phyloP scores from a whole-genome alignment of 192 early-diverging fungal genomes.

The Dispira simplex region DNA sequence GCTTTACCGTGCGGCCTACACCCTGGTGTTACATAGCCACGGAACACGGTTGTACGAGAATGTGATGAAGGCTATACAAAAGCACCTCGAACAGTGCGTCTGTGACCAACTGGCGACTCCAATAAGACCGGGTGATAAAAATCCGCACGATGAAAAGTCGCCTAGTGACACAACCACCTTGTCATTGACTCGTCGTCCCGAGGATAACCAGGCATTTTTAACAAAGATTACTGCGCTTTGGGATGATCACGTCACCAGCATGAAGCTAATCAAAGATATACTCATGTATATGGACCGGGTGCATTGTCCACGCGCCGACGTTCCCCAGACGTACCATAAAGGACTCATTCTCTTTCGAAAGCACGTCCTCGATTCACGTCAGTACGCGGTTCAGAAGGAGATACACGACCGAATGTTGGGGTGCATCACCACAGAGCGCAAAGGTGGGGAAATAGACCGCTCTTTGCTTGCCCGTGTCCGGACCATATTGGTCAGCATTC shows the following conservation, averaged over 20 bases:
- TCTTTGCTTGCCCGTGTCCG: slow-evolving; percentile 50
- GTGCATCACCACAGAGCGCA: slow-evolving; percentile 64
- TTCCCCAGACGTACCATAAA: slow-evolving; percentile 59
- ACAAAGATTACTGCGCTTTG: too few relatives aligned
- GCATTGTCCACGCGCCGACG: slow-evolving; percentile 40
- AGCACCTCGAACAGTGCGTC: too few relatives aligned
- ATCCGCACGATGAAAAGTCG: too few relatives aligned
- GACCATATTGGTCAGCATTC: slow-evolving; percentile 57
- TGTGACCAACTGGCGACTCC: too few relatives aligned
- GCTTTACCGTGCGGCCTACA: slow-evolving; percentile 81
- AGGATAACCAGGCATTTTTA: too few relatives aligned
- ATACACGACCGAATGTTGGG: slow-evolving; percentile 50
- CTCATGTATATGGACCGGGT: slow-evolving; percentile 24
- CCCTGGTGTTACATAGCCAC: slow-evolving; percentile 67
- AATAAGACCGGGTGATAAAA: too few relatives aligned
- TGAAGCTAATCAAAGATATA: too few relatives aligned
- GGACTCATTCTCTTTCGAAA: slow-evolving; percentile 78
- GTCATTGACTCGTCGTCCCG: too few relatives aligned
- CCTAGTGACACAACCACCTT: too few relatives aligned
- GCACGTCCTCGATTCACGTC: slow-evolving; percentile 40
- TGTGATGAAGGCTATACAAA: too few relatives aligned
- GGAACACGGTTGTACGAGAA: slow-evolving; percentile 67
- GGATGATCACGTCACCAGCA: too few relatives aligned
- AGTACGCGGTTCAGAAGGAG: slow-evolving; percentile 34
- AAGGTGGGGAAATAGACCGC: slow-evolving; percentile 62